These are phyloP conservation scores for Hericium alpestre DNA, from an alignment of 768 basidiomycete genomes.

Conservation along the genomic window DNA sequence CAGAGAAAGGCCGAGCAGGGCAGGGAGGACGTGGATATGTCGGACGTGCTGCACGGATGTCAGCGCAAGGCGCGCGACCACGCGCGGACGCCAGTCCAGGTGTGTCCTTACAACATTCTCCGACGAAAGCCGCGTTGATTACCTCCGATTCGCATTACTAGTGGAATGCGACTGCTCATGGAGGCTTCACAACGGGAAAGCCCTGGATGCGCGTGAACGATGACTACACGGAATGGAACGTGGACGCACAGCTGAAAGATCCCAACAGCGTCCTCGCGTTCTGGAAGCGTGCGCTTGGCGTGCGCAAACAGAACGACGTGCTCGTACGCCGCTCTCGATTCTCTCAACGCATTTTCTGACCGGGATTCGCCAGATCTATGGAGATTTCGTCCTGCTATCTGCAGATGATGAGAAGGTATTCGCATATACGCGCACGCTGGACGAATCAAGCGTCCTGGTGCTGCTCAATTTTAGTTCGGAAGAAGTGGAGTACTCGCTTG, in stretches of 20 bases:
- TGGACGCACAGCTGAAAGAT: slow-evolving; percentile 34
- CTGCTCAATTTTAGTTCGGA: slow-evolving; percentile 35
- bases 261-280: slow-evolving; percentile 46
- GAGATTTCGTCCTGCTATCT: slow-evolving; percentile 44
- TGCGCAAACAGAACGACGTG: slow-evolving; percentile 44
- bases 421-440: slow-evolving; percentile 38
- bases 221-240: slow-evolving; percentile 55
- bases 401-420: slow-evolving; percentile 39
- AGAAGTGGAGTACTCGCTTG: not conserved
- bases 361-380: slow-evolving; percentile 38
- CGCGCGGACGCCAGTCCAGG: slow-evolving; percentile 61
- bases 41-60: slow-evolving; percentile 45
- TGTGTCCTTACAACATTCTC: not conserved
- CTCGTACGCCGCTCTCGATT: slow-evolving; percentile 29
- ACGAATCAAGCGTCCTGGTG: slow-evolving; percentile 24
- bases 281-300: slow-evolving; percentile 43
- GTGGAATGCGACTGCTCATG: slow-evolving; percentile 48
- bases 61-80: slow-evolving; percentile 63
- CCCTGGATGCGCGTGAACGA: slow-evolving; percentile 75
- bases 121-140: not conserved
- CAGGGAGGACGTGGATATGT: slow-evolving; percentile 43
- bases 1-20: slow-evolving; percentile 24
- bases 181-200: slow-evolving; percentile 52
- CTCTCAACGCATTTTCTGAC: not conserved
- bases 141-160: slow-evolving; percentile 15